phyloP scores from a whole-genome alignment of 2,329 filamentous ascomycete species.

The Golovinomyces cichoracearum region DNA sequence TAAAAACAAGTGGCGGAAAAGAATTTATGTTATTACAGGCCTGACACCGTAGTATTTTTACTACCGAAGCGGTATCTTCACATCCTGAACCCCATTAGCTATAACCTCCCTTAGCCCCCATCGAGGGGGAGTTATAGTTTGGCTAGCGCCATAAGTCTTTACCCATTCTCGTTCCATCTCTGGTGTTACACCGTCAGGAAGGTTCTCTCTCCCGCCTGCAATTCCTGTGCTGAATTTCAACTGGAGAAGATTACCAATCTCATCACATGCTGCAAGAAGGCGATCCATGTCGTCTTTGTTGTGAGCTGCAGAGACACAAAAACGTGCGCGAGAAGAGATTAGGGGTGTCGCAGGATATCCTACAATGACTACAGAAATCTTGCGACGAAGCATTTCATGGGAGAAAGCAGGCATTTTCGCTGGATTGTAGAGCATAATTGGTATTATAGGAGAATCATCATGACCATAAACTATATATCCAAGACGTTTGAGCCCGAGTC shows the following conservation, averaged over 20 bases:
- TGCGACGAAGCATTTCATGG: constrained; percentile 92
- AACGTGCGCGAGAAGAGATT: constrained; percentile 78
- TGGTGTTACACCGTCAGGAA: constrained; percentile 42
- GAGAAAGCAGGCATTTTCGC: constrained; percentile 97
- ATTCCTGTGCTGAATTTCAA: constrained; percentile 94
- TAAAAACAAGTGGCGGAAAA: no score
- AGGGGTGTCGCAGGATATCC: constrained; percentile 91
- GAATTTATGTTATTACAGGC: no score
- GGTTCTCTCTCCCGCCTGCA: constrained; percentile 58
- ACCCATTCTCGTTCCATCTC: constrained; percentile 48
- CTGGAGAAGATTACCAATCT: constrained; percentile 74
- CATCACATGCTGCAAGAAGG: constrained; percentile 65
- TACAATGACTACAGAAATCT: constrained; percentile 91
- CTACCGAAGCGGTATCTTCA: constrained; percentile 35
- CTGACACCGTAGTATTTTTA: no score
- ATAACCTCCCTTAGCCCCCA: constrained; percentile 52
- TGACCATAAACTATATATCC: constrained; percentile 94
- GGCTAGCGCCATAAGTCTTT: constrained; percentile 26
- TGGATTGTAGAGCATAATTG: constrained; percentile 85
- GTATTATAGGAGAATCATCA: constrained; percentile 93
- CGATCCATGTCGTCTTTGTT: constrained; percentile 96
- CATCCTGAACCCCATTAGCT: constrained; percentile 39
- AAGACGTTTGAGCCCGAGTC: constrained; percentile 82
- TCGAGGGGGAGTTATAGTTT: constrained; percentile 29
- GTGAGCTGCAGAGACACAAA: constrained; percentile 87